Conservation (phyloP, 2,329 filamentous ascomycete genomes). For the Bipolaris oryzae region DNA sequence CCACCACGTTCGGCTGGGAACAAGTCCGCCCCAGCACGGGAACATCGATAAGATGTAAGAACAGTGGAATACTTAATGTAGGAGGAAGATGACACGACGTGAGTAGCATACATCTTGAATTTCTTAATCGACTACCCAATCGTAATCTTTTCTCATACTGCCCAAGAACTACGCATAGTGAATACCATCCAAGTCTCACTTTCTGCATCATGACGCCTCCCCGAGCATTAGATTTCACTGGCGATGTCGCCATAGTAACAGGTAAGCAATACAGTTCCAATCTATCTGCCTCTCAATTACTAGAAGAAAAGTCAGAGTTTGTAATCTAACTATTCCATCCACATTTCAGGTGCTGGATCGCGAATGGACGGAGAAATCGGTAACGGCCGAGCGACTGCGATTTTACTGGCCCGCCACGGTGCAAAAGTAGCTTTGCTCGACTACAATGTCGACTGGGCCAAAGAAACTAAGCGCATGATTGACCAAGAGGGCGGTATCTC, state of each 20-base stretch:
- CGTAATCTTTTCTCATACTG: no score
- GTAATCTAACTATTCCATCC: background rate
- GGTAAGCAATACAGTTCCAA: background rate
- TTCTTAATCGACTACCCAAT: no score
- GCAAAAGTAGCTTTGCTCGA: conserved; percentile 73
- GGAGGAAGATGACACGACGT: no score
- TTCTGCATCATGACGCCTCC: conserved; percentile 7
- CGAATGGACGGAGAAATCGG: conserved; percentile 64
- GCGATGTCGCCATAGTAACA: conserved; percentile 23
- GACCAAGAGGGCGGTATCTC: conserved; percentile 68
- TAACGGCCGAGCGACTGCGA: conserved; percentile 74
- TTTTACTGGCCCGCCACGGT: conserved; percentile 78
- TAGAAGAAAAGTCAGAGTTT: background rate
- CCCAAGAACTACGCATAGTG: no score
- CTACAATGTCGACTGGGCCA: conserved; percentile 73
- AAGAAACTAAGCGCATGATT: conserved; percentile 71
- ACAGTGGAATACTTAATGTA: background rate
- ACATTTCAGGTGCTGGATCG: conserved; percentile 15
- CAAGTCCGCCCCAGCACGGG: no score
- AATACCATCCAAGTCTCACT: no score
- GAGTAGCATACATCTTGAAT: no score
- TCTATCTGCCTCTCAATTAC: no score
- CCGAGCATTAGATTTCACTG: conserved; percentile 17
- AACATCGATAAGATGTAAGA: no score
- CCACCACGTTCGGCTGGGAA: no score